A percentile compares a stretch with the other conserved stretches of the same genome.
Evolutionary conservation across 169 alveolate genomes (phyloP).

Genomic region (Cryptosporidium andersoni): DNA sequence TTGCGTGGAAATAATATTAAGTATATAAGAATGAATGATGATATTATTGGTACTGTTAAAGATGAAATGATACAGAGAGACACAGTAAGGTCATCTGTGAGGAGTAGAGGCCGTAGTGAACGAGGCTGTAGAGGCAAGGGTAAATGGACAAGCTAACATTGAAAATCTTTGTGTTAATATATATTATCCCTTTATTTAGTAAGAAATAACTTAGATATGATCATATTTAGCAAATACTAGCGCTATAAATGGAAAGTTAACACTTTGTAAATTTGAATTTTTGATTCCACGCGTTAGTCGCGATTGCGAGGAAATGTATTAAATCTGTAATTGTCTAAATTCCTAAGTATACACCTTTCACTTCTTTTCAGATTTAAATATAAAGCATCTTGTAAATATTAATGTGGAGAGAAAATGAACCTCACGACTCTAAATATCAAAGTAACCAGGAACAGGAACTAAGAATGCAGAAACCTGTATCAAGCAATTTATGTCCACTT

Average conservation of each 20-base stretch:
- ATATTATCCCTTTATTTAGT: constrained; percentile 8
- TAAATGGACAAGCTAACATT: constrained; percentile 7
- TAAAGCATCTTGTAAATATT: constrained; percentile 1
- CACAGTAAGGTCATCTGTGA: constrained; percentile 6
- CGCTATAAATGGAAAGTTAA: too few relatives aligned
- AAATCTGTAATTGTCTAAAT: constrained; percentile 15
- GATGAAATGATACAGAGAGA: constrained; percentile 77
- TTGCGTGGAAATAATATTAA: constrained; percentile 85
- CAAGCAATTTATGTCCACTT: constrained; percentile 14
- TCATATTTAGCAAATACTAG: constrained; percentile 12
- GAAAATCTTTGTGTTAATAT: neutral
- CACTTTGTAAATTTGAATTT: too few relatives aligned
- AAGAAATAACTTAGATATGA: constrained; percentile 10
- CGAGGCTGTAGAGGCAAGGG: constrained; percentile 23
- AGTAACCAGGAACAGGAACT: constrained; percentile 6
- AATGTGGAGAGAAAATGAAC: constrained; percentile 56
- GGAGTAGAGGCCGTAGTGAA: constrained; percentile 57
- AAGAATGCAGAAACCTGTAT: constrained; percentile 15
- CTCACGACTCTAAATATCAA: constrained; percentile 27
- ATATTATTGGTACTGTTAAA: constrained; percentile 80
- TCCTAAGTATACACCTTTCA: neutral
- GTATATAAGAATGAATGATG: constrained; percentile 83
- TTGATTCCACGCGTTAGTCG: neutral
- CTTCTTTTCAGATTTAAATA: neutral
- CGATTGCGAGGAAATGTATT: constrained; percentile 51